Evolutionary conservation across 2,329 filamentous ascomycete species (phyloP).

Genomic region (Talaromyces piceae): DNA sequence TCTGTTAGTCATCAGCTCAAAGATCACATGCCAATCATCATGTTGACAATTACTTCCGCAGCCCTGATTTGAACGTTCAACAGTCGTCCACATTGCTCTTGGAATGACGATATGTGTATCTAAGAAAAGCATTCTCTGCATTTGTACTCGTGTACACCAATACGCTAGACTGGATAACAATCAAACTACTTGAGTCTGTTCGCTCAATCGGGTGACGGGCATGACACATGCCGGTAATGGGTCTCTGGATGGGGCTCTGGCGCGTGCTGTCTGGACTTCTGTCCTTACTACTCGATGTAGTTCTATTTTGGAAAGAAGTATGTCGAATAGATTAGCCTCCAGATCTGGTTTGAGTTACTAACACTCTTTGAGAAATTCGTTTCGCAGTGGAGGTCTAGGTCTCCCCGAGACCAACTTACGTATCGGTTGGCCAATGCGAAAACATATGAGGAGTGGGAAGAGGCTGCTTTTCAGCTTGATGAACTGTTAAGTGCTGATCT

Average conservation of each 20-base stretch:
- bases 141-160: neutral
- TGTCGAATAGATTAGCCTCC: neutral
- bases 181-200: neutral
- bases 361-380: slow-evolving; percentile 51
- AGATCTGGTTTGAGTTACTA: neutral
- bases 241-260: slow-evolving; percentile 17
- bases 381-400: slow-evolving; percentile 60
- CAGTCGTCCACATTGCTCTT: neutral
- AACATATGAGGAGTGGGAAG: slow-evolving; percentile 78
- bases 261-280: slow-evolving; percentile 37
- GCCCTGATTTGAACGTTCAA: neutral
- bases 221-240: neutral
- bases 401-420: slow-evolving; percentile 57
- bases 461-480: slow-evolving; percentile 75
- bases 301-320: slow-evolving; percentile 57
- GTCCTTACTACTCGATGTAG: slow-evolving; percentile 55
- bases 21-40: neutral
- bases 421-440: slow-evolving; percentile 59
- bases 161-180: neutral
- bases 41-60: neutral
- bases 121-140: neutral
- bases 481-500: slow-evolving; percentile 70
- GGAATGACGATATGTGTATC: neutral
- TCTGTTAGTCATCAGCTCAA: neutral
- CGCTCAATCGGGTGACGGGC: neutral